phyloP scores from a whole-genome alignment of 768 basidiomycete genomes.

The Lyophyllum shimeji region DNA sequence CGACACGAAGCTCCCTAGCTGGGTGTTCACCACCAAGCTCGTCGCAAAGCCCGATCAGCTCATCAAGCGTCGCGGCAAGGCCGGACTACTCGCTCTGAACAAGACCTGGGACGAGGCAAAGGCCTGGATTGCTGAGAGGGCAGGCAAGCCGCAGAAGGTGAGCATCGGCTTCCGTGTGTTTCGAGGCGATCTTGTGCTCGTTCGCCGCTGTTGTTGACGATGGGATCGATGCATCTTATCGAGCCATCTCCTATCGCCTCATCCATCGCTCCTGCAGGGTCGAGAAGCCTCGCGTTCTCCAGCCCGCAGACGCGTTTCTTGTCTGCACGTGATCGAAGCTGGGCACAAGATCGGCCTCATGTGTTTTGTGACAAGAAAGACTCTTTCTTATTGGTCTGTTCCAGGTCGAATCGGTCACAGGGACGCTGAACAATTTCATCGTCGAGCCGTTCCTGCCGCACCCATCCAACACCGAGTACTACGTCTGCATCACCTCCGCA shows the following conservation, averaged over 20 bases:
- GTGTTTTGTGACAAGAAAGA: too few relatives aligned
- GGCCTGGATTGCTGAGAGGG: constrained; percentile 82
- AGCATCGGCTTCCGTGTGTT: constrained; percentile 25
- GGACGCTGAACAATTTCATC: constrained; percentile 96
- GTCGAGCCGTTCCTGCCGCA: constrained; percentile 99
- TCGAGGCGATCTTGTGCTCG: constrained; percentile 5
- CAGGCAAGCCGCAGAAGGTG: constrained; percentile 92
- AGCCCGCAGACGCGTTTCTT: constrained; percentile 20
- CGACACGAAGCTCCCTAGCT: constrained; percentile 61
- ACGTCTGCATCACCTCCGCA: constrained; percentile 95
- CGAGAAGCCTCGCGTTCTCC: constrained; percentile 12
- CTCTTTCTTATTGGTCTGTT: constrained; percentile 11
- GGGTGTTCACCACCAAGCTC: constrained; percentile 85
- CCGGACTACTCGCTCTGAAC: constrained; percentile 92
- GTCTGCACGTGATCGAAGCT: constrained; percentile 23
- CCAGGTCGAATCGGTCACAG: constrained; percentile 92
- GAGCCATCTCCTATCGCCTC: constrained; percentile 14
- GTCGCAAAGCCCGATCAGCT: constrained; percentile 98
- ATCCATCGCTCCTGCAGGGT: constrained; percentile 14
- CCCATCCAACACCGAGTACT: constrained; percentile 91
- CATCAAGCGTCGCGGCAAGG: constrained; percentile 99
- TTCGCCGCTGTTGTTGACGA: constrained; percentile 1
- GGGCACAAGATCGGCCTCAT: not conserved
- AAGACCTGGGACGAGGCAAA: constrained; percentile 88
- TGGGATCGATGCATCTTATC: constrained; percentile 15